Base-by-base conservation (phyloP, 345 rosid species). In the Carallia pectinifolia region DNA sequence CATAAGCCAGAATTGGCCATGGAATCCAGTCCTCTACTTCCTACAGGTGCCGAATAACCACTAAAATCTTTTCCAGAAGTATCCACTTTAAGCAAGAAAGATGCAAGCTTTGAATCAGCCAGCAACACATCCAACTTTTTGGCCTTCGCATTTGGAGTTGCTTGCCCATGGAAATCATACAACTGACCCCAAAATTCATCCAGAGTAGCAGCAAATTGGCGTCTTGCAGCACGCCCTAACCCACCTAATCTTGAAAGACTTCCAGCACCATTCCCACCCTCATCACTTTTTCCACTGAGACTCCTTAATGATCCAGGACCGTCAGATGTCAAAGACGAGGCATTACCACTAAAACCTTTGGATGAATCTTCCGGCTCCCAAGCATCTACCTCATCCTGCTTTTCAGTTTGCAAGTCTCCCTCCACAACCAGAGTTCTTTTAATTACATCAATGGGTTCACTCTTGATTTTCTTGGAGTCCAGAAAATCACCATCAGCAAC, bases 131-230 rank as follows among this genome's bases (percentile, higher is more conserved):
- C 97, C 63, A 87, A 40, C 74, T 86, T 90, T 77, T 79, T 89
- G 55, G 72, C 68, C 78, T 80, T 90, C 6, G 96, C 99, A 68
- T 89, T 94, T 64, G 72, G 78, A 58, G 87, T 90, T 50, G 80
- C 69, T 67, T 81, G 88, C 58, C 99, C 99, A 44, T 96, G 93
- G 29, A 74, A 82, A 85, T 96, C 93, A 73, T 76, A 96, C 60
- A 96, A 70, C 61, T 89, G 98, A 37, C 89, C 97, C 99, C 99
- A 96, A 80, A 96, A 96, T 69, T 96, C 99, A 62, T 85, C 93
- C 54, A 96, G 94, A 67, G 70, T 83, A 4, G 73, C 76, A 62
- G 96, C 87, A 73, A 96, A 71, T 63, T 96, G 95, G 38, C 93
- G 87, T 77, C 98, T 82, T 4, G 99, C 96, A 67, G 97, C 96